A percentile compares a stretch with the other conserved stretches of the same genome.
phyloP scores from a whole-genome alignment of 2,329 filamentous ascomycete species.

The Pseudocercospora eumusae region DNA sequence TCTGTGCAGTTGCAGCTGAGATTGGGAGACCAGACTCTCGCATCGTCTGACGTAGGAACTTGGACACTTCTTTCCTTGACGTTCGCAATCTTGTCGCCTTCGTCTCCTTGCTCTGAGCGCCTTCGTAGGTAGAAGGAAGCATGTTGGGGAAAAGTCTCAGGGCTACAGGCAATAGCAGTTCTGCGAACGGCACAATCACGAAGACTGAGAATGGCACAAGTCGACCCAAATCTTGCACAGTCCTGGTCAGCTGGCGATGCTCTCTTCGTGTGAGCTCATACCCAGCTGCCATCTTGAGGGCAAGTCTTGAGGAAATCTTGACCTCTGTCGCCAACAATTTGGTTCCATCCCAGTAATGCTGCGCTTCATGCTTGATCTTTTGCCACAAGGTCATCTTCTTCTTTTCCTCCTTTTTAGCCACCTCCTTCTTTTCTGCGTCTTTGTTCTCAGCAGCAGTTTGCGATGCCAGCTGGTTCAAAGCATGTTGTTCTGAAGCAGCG shows the following conservation, averaged over 20 bases:
- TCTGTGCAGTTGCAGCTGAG: slow-evolving; percentile 79
- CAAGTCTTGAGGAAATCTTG: slow-evolving; percentile 85
- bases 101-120: slow-evolving; percentile 81
- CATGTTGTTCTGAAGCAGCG: slow-evolving; percentile 48
- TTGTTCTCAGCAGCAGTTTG: slow-evolving; percentile 57
- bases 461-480: slow-evolving; percentile 63
- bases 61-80: slow-evolving; percentile 90
- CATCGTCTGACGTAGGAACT: slow-evolving; percentile 82
- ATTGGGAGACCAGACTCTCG: slow-evolving; percentile 91
- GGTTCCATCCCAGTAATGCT: slow-evolving; percentile 98
- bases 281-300: slow-evolving; percentile 94
- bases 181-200: slow-evolving; percentile 93
- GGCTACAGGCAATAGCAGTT: slow-evolving; percentile 86
- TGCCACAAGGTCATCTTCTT: slow-evolving; percentile 88
- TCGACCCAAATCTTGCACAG: slow-evolving; percentile 88
- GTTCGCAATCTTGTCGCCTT: slow-evolving; percentile 80
- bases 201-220: slow-evolving; percentile 96
- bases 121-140: slow-evolving; percentile 95
- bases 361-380: slow-evolving; percentile 89
- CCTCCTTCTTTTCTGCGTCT: slow-evolving; percentile 56
- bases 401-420: slow-evolving; percentile 67
- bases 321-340: slow-evolving; percentile 92
- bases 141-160: slow-evolving; percentile 96
- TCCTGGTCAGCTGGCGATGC: slow-evolving; percentile 86
- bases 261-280: slow-evolving; percentile 96